A percentile compares a stretch with the other conserved stretches of the same genome.
Conservation (phyloP, 129 eudicot species). For the Chrysanthemum lavandulifolium region DNA sequence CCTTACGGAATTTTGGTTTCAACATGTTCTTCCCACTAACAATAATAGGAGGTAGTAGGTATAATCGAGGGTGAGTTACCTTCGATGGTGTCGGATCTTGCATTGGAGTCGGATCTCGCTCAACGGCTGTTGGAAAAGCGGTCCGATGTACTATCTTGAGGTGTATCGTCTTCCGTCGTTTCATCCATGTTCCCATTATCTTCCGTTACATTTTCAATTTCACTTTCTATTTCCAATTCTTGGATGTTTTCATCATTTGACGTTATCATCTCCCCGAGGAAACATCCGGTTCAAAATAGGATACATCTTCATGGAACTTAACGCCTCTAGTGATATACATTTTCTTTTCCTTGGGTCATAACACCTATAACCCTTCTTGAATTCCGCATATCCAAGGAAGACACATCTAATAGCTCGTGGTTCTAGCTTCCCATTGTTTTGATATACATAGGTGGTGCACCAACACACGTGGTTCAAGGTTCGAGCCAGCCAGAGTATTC, state of each 20-base stretch:
- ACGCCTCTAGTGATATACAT: no score
- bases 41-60: not conserved
- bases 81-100: no score
- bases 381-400: not conserved
- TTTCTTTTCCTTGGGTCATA: not conserved
- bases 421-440: not conserved
- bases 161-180: not conserved
- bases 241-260: no score
- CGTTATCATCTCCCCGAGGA: no score
- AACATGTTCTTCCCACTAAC: not conserved
- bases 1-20: not conserved
- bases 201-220: not conserved
- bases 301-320: no score
- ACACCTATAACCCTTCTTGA: not conserved
- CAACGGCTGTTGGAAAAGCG: not conserved
- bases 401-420: not conserved
- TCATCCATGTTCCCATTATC: not conserved
- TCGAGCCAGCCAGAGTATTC: not conserved
- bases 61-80: not conserved
- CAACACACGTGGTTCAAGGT: not conserved
- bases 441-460: not conserved
- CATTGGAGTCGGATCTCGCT: no score
- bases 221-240: no score
- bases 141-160: not conserved
- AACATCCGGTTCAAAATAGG: no score